Evolutionary conservation across 306 rosid genomes (phyloP), one percentile per base, ranked within the genome.

Genomic region (Delonix regia): DNA sequence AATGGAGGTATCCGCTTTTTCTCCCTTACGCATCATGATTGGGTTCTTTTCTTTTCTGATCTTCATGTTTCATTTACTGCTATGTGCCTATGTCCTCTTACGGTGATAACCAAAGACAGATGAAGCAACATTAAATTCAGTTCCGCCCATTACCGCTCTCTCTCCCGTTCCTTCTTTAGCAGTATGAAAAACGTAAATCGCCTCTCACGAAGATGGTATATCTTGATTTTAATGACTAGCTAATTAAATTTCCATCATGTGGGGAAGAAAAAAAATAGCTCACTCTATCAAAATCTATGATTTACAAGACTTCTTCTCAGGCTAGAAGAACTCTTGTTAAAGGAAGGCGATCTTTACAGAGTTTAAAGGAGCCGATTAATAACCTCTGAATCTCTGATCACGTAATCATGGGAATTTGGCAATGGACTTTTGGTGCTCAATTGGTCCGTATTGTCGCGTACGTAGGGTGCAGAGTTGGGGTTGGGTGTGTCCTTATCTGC

Each of bases 1-100:
- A 84, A 74, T 30, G 83, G 71, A 85, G 98, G 93, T 91, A 80
- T n/a, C 52, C 27, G 30, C 71, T 51, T 42, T 62, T 41, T 38
- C 7, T 19, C 72, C 2, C 36, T 65, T 61, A 3, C 6, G 70
- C 47, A 51, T 63, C 36, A 60, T 60, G 10, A 6, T 28, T 24
- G 7, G 33, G 16, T 28, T 14, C 38, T 42, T 21, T 22, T 47
- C 48, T 4, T 66, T 9, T 42, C 36, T 15, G 13, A 22, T 21
- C n/a, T n/a, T 38, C 49, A 28, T 3, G 14, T 27, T 47, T 9
- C 7, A 27, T 59, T 57, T 57, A 1, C 16, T 55, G 30, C 27
- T 3, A 55, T 19, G 0, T 1, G 2, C 28, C 15, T 12, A 10
- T 9, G 6, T 25, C 64, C 14, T 25, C 34, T 57, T 24, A 15